Conservation (phyloP, 495 filamentous ascomycete species). For the Monascus purpureus region DNA sequence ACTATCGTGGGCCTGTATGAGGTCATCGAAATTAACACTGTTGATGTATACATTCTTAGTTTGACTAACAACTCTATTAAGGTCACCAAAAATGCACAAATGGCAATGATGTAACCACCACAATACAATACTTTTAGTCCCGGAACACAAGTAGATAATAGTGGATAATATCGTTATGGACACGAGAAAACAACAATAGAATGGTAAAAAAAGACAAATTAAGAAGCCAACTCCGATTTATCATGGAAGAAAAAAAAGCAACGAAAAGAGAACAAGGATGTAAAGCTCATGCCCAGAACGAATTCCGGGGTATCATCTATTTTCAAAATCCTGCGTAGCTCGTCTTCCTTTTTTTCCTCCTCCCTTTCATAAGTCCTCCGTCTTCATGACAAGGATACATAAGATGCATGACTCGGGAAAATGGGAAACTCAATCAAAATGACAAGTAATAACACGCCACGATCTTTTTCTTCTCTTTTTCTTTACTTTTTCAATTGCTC, state of each 20-base stretch:
- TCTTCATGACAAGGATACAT: conserved; percentile 30
- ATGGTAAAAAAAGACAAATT: conserved; percentile 26
- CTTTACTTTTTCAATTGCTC: conserved; percentile 36
- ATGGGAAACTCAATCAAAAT: conserved; percentile 3
- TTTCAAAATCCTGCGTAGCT: too few relatives aligned
- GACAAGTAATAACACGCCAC: conserved; percentile 4
- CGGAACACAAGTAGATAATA: too few relatives aligned
- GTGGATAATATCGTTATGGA: not conserved
- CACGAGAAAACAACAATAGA: not conserved
- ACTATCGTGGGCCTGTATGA: too few relatives aligned
- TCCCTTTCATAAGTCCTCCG: conserved; percentile 12
- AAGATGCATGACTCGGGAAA: conserved; percentile 16
- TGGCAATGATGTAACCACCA: too few relatives aligned
- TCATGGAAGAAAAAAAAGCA: conserved; percentile 32
- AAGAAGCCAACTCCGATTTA: conserved; percentile 34
- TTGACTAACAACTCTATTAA: too few relatives aligned
- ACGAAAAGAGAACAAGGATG: too few relatives aligned
- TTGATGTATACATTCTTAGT: too few relatives aligned
- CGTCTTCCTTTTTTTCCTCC: conserved; percentile 12
- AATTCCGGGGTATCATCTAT: conserved; percentile 3
- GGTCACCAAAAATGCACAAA: too few relatives aligned
- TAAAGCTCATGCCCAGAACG: conserved; percentile 24
- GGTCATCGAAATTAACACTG: too few relatives aligned
- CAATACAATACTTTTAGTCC: too few relatives aligned
- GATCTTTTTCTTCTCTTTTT: too few relatives aligned